Base-by-base conservation (phyloP, 2,329 filamentous ascomycete genomes). In the Cladophialophora carrionii region DNA sequence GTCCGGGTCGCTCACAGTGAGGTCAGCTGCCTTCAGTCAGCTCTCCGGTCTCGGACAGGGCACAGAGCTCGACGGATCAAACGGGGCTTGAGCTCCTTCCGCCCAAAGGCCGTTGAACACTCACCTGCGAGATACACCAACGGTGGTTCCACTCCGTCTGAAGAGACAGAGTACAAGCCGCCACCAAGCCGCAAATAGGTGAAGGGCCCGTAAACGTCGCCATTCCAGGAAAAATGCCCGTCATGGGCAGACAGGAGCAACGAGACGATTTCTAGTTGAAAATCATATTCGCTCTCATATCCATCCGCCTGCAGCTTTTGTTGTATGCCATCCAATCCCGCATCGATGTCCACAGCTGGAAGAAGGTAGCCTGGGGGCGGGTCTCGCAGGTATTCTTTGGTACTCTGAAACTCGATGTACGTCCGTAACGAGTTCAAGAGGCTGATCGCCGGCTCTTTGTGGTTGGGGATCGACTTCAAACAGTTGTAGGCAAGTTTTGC, bases 171-270 rank as follows among this genome's bases (percentile, higher is more conserved):
- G 12, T 59, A 65, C 52, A 70, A 53, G 3, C 49, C 57, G 43
- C 52, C 58, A 53, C 56, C 58, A 32, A 57, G 49, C 24, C 41
- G 62, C 22, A 71, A 60, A 1, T 76, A 76, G 55, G 73, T 76
- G 17, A 74, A 68, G 5, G 69, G 54, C 26, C 48, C 37, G 34
- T 65, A 41, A 17, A 68, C 31, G 49, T 67, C 65, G n/a, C 57
- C 59, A 2, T 34, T 10, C 60, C 74, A 72, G 14, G 9, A 49
- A 14, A 79, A 70, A 71, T 91, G 88, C 0, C 87, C 86, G 72
- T 91, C 88, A 69, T 90, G 86, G 3, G 85, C 83, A 1, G 78
- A 78, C 26, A 80, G 79, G 41, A 87, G 78, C 7, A 85, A 75
- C 41, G 79, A 75, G 63, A 84, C 83, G 2, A 90, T 77, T 31